These are phyloP conservation scores for Conticribra weissflogii DNA, from an alignment of 108 stramenopile species.

Conservation along the genomic window DNA sequence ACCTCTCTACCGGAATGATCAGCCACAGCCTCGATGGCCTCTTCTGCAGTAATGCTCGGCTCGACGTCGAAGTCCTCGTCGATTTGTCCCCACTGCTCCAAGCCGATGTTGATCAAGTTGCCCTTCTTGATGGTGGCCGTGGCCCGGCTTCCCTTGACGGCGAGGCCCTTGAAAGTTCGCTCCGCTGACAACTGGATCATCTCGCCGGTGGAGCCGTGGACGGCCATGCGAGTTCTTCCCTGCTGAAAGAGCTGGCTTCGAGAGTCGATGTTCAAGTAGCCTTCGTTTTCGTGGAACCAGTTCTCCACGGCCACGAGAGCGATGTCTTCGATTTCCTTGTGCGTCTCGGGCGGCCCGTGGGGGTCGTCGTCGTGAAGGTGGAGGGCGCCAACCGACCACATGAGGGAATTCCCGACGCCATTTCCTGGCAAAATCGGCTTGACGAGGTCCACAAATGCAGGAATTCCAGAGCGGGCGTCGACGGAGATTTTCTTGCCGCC, in stretches of 20 bases:
- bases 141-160: slow-evolving; percentile 6
- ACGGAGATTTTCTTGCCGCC: slow-evolving; percentile 1
- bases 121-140: slow-evolving; percentile 10
- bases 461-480: slow-evolving; percentile 8
- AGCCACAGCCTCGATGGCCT: not conserved
- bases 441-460: not conserved
- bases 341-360: not conserved
- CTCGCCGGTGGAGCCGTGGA: slow-evolving; percentile 11
- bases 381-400: slow-evolving; percentile 6
- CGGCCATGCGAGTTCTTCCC: slow-evolving; percentile 1
- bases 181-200: slow-evolving; percentile 8
- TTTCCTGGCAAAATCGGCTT: slow-evolving; percentile 6
- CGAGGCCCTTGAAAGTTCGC: slow-evolving; percentile 1
- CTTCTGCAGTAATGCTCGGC: not conserved
- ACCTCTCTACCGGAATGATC: not conserved
- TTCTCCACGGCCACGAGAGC: slow-evolving; percentile 7
- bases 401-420: slow-evolving; percentile 6
- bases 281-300: slow-evolving; percentile 10
- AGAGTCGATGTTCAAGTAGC: not conserved
- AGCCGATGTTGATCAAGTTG: slow-evolving; percentile 16
- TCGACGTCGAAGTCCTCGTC: not conserved
- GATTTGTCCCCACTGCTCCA: slow-evolving; percentile 8
- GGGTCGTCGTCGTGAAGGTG: not conserved
- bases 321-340: not conserved
- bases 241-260: slow-evolving; percentile 3